Conservation (phyloP, 164 flowering plant species). For the Macadamia tetraphylla region DNA sequence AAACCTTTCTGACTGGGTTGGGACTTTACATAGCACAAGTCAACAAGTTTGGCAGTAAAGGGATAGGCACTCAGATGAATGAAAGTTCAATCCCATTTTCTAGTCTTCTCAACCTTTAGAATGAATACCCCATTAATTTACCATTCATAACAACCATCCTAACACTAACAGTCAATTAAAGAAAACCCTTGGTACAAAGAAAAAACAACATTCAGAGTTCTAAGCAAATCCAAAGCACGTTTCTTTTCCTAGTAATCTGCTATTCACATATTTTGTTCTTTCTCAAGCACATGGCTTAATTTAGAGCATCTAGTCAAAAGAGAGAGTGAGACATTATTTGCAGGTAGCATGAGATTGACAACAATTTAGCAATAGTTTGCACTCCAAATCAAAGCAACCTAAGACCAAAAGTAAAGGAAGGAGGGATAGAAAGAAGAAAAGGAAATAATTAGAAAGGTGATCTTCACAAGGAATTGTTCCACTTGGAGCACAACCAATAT, state of each 20-base stretch:
- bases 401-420: slow-evolving; percentile 3
- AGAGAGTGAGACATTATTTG: slow-evolving; percentile 20
- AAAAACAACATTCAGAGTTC: too few relatives aligned
- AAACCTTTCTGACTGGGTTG: too few relatives aligned
- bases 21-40: too few relatives aligned
- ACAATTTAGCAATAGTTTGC: slow-evolving; percentile 25
- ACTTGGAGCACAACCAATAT: slow-evolving; percentile 10
- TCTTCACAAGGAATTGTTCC: slow-evolving; percentile 5
- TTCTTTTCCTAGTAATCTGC: background rate
- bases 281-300: slow-evolving; percentile 1
- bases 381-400: slow-evolving; percentile 20
- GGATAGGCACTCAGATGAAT: too few relatives aligned
- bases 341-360: slow-evolving; percentile 15
- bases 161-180: too few relatives aligned
- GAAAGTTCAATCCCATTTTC: too few relatives aligned
- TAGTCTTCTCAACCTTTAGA: too few relatives aligned
- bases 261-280: background rate
- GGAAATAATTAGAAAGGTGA: background rate
- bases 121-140: too few relatives aligned
- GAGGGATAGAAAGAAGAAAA: slow-evolving; percentile 10
- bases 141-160: too few relatives aligned
- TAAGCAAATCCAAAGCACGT: too few relatives aligned
- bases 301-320: background rate
- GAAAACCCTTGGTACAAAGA: too few relatives aligned
- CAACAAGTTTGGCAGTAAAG: too few relatives aligned